A percentile compares a stretch with the other conserved stretches of the same genome.
These are phyloP conservation scores for Paracoccidioides lutzii DNA, from an alignment of 2,329 filamentous ascomycete genomes.

Conservation along the genomic window DNA sequence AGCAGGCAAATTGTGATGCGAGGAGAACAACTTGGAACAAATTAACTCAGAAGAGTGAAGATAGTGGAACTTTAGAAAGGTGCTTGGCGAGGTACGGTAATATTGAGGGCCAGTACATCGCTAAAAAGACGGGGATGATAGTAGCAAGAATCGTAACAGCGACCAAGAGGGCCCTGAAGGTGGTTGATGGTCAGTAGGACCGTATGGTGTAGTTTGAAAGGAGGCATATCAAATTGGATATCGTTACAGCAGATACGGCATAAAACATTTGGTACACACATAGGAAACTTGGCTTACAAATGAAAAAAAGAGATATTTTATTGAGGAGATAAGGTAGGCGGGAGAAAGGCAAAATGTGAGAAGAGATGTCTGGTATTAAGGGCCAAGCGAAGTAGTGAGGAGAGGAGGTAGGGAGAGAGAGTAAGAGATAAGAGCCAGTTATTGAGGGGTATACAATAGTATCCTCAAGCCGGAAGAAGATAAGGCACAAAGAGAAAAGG, in stretches of 20 bases:
- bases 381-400: background rate
- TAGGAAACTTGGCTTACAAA: background rate
- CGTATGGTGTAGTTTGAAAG: background rate
- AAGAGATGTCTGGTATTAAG: background rate
- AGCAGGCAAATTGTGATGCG: too few relatives aligned
- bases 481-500: conserved; percentile 5
- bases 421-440: too few relatives aligned
- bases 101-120: conserved; percentile 19
- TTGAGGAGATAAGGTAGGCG: background rate
- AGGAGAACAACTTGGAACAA: background rate
- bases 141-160: conserved; percentile 17
- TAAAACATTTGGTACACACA: background rate
- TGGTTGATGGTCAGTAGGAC: conserved; percentile 23
- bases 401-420: background rate
- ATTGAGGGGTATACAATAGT: conserved; percentile 5
- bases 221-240: conserved; percentile 4
- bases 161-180: conserved; percentile 22
- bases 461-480: background rate
- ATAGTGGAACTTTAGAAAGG: background rate
- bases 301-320: background rate
- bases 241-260: conserved; percentile 2
- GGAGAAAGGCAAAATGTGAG: background rate
- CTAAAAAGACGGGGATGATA: conserved; percentile 14
- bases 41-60: background rate
- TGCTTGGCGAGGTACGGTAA: conserved; percentile 2